A percentile compares a stretch with the other conserved stretches of the same genome.
Evolutionary conservation across 1,139 yeast species (phyloP).

Genomic region (Yamadazyma triangularis): DNA sequence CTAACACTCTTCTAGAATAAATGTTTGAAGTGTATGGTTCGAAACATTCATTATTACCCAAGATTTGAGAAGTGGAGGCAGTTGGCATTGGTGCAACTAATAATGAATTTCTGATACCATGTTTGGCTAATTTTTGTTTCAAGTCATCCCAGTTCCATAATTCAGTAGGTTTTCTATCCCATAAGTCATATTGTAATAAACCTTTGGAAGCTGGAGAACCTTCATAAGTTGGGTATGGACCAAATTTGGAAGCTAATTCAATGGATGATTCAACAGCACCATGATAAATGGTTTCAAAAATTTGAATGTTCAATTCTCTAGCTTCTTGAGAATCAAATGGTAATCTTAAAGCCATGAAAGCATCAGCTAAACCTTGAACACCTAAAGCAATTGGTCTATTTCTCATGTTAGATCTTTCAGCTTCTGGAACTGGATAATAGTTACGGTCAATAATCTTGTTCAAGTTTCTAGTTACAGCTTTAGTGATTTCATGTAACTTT

Average conservation of each 20-base stretch:
- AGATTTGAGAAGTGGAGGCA: constrained; percentile 59
- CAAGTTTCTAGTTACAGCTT: constrained; percentile 52
- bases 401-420: constrained; percentile 48
- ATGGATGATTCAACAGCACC: constrained; percentile 54
- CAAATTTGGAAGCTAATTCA: constrained; percentile 48
- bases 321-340: constrained; percentile 59
- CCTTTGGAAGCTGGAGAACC: constrained; percentile 63
- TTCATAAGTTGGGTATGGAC: constrained; percentile 43
- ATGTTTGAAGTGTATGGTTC: constrained; percentile 60
- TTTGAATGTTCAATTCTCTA: constrained; percentile 50
- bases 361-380: constrained; percentile 61
- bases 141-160: constrained; percentile 55
- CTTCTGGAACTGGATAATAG: constrained; percentile 52
- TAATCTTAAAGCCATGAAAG: constrained; percentile 51
- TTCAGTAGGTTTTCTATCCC: constrained; percentile 56
- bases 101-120: constrained; percentile 56
- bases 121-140: constrained; percentile 38
- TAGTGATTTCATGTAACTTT: constrained; percentile 49
- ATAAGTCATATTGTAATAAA: constrained; percentile 50
- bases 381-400: constrained; percentile 62
- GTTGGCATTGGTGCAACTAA: constrained; percentile 66
- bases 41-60: constrained; percentile 59
- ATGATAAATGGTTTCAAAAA: constrained; percentile 59
- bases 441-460: constrained; percentile 55
- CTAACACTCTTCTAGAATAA: constrained; percentile 55